Evolutionary conservation across 495 filamentous ascomycete genomes (phyloP), one percentile per base, ranked within the genome.

Genomic region (Penicillium diatomitis): DNA sequence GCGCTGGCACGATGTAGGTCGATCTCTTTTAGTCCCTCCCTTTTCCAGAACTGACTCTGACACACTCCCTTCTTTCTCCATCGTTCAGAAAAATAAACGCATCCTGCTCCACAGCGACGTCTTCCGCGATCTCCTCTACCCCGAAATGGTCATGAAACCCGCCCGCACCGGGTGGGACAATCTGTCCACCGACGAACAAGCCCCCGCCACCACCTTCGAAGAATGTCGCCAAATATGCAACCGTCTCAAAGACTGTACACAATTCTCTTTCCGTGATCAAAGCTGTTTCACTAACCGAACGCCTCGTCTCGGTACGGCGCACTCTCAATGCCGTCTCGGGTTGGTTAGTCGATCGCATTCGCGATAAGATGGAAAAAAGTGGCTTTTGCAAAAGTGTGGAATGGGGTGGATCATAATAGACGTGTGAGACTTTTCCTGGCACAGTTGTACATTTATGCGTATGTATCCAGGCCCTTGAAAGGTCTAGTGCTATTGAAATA

Each of bases 91-190:
- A 51, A 56, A 67, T n/a, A 65, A 61, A 41, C 52, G 51, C 28
- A 47, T 65, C 38, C 63, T 74, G 30, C 65, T 72, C 5, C 71
- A 74, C 51, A 57, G 63, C 46, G 68, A 74, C 42, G 50, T 72
- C 46, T 74, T 74, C 62, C 63, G 63, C 40, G 69, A 72, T 62
- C 62, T 61, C 48, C 60, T 74, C 46, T 67, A 60, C 49, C 70
- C 66, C 20, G 58, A 66, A 50, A 62, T 69, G 45, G 57, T 56
- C 28, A 43, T 57, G 4, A 46, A 54, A 5, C 52, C 61, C 12
- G 47, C 58, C 27, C 61, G 69, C 27, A 45, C 61, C 7, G 58
- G 59, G 48, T 76, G 73, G 73, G 71, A 76, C 53, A 76, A 76
- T 48, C 53, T 71, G 5, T 62, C 65, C 33, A 49, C 56, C 56